Percentiles rank a stretch among this genome's conserved stretches.
Evolutionary conservation across 2,329 filamentous ascomycete species (phyloP).

Genomic region (Akanthomyces dipterigenus): DNA sequence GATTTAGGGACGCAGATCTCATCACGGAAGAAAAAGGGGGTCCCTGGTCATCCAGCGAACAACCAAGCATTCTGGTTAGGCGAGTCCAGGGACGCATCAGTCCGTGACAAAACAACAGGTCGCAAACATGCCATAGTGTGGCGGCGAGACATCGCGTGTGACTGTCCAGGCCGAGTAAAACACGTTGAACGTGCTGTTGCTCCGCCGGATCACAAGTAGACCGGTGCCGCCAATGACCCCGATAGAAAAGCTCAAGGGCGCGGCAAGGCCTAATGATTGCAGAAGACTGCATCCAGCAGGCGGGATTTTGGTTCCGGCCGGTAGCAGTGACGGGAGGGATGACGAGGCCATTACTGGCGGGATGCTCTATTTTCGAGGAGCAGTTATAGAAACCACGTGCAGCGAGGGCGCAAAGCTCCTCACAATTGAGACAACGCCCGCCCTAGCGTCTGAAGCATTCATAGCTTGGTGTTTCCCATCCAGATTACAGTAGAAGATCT

Average conservation of each 20-base stretch:
- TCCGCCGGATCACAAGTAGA: too few relatives aligned
- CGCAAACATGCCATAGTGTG: not conserved
- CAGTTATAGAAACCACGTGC: not conserved
- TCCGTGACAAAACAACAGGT: not conserved
- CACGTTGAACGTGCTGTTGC: constrained; percentile 2
- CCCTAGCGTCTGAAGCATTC: not conserved
- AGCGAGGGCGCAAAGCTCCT: not conserved
- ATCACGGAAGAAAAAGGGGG: not conserved
- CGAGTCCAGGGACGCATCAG: not conserved
- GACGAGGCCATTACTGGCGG: not conserved
- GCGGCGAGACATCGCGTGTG: constrained; percentile 7
- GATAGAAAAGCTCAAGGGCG: not conserved
- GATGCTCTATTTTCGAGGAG: not conserved
- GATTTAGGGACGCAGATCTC: not conserved
- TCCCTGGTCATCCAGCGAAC: not conserved
- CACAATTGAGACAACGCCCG: not conserved
- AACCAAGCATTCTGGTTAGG: not conserved
- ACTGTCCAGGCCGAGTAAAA: not conserved
- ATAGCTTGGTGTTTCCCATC: not conserved
- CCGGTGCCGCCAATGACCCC: too few relatives aligned
- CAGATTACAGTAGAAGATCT: too few relatives aligned
- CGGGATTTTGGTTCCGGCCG: not conserved
- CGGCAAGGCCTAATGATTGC: not conserved
- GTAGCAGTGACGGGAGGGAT: not conserved
- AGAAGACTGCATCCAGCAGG: not conserved